Evolutionary conservation across 2,329 filamentous ascomycete genomes (phyloP).

Genomic region (Aspergillus vadensis): DNA sequence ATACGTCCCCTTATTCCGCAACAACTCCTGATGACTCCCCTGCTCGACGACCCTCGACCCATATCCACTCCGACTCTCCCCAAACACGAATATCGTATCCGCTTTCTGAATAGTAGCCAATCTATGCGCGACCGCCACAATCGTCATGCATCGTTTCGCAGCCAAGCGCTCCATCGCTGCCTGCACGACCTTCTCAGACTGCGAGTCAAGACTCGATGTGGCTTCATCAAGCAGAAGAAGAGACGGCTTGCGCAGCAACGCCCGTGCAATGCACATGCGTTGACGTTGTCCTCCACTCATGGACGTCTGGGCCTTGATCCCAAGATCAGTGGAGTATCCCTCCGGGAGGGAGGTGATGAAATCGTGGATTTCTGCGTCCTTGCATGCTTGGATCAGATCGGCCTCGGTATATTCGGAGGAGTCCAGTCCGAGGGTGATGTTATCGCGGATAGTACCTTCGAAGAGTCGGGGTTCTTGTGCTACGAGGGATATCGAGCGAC

Average conservation of each 20-base stretch:
- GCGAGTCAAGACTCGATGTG: slow-evolving; percentile 63
- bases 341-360: slow-evolving; percentile 43
- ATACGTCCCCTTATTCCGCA: slow-evolving; percentile 34
- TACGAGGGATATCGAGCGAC: slow-evolving; percentile 68
- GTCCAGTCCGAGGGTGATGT: slow-evolving; percentile 61
- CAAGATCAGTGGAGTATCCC: slow-evolving; percentile 51
- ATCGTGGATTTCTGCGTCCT: slow-evolving; percentile 38
- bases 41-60: slow-evolving; percentile 56
- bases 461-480: slow-evolving; percentile 74
- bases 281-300: slow-evolving; percentile 61
- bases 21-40: slow-evolving; percentile 61
- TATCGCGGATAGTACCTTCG: slow-evolving; percentile 68
- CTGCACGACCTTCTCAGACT: slow-evolving; percentile 69
- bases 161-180: slow-evolving; percentile 65
- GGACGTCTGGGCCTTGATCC: slow-evolving; percentile 50
- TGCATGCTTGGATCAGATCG: slow-evolving; percentile 38
- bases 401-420: slow-evolving; percentile 27
- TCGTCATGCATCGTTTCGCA: slow-evolving; percentile 60
- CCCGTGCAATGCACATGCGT: slow-evolving; percentile 58
- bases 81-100: slow-evolving; percentile 76
- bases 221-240: slow-evolving; percentile 63
- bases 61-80: slow-evolving; percentile 51
- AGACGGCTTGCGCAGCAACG: slow-evolving; percentile 54
- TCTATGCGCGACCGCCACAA: slow-evolving; percentile 75
- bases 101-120: slow-evolving; percentile 77